phyloP scores from a whole-genome alignment of 2,329 filamentous ascomycete species.

The Chalaropsis ovoidea region DNA sequence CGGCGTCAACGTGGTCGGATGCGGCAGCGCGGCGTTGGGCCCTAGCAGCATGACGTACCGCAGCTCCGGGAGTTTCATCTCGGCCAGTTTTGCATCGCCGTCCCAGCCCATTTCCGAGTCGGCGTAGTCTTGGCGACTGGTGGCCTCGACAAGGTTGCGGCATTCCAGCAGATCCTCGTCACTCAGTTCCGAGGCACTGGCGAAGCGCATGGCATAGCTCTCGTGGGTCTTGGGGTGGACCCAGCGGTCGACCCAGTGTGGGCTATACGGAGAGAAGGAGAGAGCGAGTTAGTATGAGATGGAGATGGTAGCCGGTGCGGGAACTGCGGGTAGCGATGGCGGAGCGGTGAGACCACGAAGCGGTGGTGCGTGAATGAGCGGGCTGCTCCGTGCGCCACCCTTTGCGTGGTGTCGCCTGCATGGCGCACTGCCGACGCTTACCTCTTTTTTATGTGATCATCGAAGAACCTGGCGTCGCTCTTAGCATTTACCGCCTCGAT shows the following conservation, averaged over 20 bases:
- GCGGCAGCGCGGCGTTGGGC: slow-evolving; percentile 22
- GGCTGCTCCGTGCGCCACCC: not conserved
- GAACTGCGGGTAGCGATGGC: not conserved
- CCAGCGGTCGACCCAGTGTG: slow-evolving; percentile 38
- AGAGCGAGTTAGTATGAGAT: not conserved
- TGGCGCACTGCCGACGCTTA: slow-evolving; percentile 4
- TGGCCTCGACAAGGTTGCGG: slow-evolving; percentile 49
- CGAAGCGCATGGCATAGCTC: slow-evolving; percentile 39
- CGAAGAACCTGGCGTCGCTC: slow-evolving; percentile 58
- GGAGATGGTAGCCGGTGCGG: not conserved
- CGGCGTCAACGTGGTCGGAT: slow-evolving; percentile 22
- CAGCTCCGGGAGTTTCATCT: slow-evolving; percentile 59
- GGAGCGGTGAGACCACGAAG: not conserved
- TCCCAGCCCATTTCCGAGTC: slow-evolving; percentile 55
- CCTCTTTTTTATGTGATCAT: slow-evolving; percentile 24
- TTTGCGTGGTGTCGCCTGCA: not conserved
- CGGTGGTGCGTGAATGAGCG: not conserved
- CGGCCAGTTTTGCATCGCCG: slow-evolving; percentile 47
- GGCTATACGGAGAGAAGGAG: slow-evolving; percentile 15
- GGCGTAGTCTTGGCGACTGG: slow-evolving; percentile 55
- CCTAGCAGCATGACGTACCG: slow-evolving; percentile 55
- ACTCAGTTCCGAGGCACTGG: slow-evolving; percentile 34
- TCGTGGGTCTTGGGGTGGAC: slow-evolving; percentile 39
- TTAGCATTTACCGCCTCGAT: slow-evolving; percentile 83
- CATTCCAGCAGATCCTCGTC: slow-evolving; percentile 43